Evolutionary conservation across 495 filamentous ascomycete species (phyloP).

Genomic region (Schizothecium vesticola): DNA sequence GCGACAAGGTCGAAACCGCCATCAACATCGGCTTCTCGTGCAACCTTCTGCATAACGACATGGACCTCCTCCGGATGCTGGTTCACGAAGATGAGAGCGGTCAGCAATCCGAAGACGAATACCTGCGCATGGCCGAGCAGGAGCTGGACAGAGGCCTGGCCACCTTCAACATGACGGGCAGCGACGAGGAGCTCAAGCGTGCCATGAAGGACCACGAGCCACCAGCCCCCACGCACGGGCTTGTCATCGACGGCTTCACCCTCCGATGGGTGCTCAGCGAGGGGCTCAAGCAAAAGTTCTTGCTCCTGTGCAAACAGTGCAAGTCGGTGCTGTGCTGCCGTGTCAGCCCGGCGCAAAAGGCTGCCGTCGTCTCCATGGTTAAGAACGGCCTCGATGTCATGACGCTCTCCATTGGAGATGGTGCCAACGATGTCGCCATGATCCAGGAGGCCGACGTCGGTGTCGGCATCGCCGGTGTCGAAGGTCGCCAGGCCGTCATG

Average conservation of each 20-base stretch:
- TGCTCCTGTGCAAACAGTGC: constrained; percentile 95
- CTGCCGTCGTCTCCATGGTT: constrained; percentile 91
- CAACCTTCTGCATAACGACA: constrained; percentile 93
- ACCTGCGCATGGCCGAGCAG: constrained; percentile 53
- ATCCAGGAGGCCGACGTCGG: constrained; percentile 99
- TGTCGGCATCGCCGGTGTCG: constrained; percentile 95
- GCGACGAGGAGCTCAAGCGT: constrained; percentile 75
- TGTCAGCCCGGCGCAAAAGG: constrained; percentile 95
- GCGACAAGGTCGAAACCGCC: constrained; percentile 98
- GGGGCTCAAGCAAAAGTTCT: constrained; percentile 78
- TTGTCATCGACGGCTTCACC: constrained; percentile 94
- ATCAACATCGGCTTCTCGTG: constrained; percentile 99
- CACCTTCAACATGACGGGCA: constrained; percentile 74
- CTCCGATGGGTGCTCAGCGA: constrained; percentile 85
- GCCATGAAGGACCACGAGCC: constrained; percentile 79
- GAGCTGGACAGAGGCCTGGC: constrained; percentile 69
- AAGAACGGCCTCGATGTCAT: constrained; percentile 93
- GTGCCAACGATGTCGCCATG: constrained; percentile 99
- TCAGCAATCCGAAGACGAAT: constrained; percentile 30
- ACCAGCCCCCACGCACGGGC: constrained; percentile 83
- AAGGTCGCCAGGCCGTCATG: constrained; percentile 97
- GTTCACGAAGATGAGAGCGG: constrained; percentile 62
- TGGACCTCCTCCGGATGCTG: constrained; percentile 94
- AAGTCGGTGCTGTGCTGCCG: constrained; percentile 95
- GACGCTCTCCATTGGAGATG: constrained; percentile 94